Evolutionary conservation across 139 green algal genomes (phyloP).

Genomic region (Chlamydomonas applanata): DNA sequence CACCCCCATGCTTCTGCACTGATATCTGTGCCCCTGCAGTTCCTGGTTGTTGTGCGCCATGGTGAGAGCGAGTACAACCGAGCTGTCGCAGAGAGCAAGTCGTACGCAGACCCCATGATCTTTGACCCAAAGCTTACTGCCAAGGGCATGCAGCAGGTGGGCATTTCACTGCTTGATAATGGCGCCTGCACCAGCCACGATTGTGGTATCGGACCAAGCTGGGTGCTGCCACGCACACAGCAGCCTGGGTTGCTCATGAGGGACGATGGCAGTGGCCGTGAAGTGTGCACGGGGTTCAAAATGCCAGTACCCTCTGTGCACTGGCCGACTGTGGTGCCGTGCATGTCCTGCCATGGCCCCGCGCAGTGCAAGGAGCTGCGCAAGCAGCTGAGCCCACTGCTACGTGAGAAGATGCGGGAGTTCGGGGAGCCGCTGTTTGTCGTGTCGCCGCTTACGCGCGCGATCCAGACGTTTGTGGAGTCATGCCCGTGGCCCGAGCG

Average conservation of each 20-base stretch:
- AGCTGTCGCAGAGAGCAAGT: conserved; percentile 1
- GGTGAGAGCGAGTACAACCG: conserved; percentile 38
- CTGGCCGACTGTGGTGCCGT: neutral
- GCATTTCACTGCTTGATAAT: neutral
- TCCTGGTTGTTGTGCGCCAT: conserved; percentile 25
- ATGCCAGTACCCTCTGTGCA: neutral
- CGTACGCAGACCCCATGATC: conserved; percentile 26
- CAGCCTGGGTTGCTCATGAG: neutral
- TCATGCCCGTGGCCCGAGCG: conserved; percentile 22
- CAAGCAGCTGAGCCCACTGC: neutral
- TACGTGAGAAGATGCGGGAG: conserved; percentile 21
- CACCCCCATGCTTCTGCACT: neutral
- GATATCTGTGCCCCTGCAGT: neutral
- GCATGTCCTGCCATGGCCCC: neutral
- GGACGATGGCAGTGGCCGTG: too few relatives aligned
- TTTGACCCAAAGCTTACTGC: conserved; percentile 30
- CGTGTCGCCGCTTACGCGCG: conserved; percentile 29
- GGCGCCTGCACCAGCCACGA: neutral
- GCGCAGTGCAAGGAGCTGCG: conserved; percentile 19
- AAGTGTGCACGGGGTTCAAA: neutral
- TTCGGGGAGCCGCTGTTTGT: conserved; percentile 36
- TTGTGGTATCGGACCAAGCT: neutral
- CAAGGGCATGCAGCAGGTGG: conserved; percentile 23
- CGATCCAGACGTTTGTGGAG: conserved; percentile 32
- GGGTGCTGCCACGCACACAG: too few relatives aligned